These are phyloP conservation scores for Cordyceps militaris DNA, from an alignment of 2,329 filamentous ascomycete genomes.

Conservation along the genomic window DNA sequence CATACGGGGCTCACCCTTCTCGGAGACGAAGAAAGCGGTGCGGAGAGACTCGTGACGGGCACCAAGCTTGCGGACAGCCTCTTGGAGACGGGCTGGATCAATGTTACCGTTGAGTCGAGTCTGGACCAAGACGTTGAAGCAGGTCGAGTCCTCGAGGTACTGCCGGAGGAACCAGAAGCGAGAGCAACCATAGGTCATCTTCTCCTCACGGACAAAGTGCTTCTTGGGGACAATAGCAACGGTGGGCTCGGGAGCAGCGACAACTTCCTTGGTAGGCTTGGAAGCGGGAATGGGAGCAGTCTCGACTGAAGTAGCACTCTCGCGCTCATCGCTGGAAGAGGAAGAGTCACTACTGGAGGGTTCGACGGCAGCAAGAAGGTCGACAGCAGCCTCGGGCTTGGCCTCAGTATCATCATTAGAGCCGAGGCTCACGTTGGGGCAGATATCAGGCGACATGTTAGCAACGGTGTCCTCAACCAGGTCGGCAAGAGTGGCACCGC, in stretches of 20 bases:
- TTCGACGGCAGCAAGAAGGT: constrained; percentile 18
- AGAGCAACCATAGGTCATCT: constrained; percentile 13
- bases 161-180: constrained; percentile 14
- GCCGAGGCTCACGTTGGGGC: constrained; percentile 10
- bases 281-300: not conserved
- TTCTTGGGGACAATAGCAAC: constrained; percentile 5
- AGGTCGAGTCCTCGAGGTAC: constrained; percentile 15
- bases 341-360: constrained; percentile 17
- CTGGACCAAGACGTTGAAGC: constrained; percentile 15
- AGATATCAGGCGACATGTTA: constrained; percentile 13
- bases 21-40: constrained; percentile 18
- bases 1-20: constrained; percentile 19
- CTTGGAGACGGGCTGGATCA: constrained; percentile 14
- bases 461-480: constrained; percentile 13
- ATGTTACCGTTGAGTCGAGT: constrained; percentile 15
- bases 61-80: constrained; percentile 14
- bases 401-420: constrained; percentile 21
- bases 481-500: constrained; percentile 22
- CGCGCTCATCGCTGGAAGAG: constrained; percentile 9
- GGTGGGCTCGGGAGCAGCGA: not conserved
- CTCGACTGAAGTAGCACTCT: constrained; percentile 7
- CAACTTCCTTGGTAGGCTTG: constrained; percentile 5
- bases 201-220: constrained; percentile 10
- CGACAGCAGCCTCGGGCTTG: constrained; percentile 19
- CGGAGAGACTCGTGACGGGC: constrained; percentile 19